phyloP scores from a whole-genome alignment of 805 yeast species.

The Monosporozyma unispora region DNA sequence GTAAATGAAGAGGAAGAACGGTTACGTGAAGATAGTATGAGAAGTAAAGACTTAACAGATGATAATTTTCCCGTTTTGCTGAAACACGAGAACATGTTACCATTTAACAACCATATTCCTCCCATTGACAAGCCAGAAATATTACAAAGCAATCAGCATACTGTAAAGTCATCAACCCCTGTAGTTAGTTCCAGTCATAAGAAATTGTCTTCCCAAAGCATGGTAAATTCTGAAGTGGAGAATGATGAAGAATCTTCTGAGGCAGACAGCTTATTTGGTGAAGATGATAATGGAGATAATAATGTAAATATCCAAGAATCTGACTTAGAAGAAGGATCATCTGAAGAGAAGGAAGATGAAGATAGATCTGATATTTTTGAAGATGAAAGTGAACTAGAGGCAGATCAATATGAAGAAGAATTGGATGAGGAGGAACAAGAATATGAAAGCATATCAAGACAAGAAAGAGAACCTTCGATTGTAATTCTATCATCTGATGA shows the following conservation, averaged over 20 bases:
- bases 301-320: no score
- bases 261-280: background rate
- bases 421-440: constrained; percentile 1
- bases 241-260: background rate
- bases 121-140: background rate
- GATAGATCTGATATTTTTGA: background rate
- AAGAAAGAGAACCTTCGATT: constrained; percentile 4
- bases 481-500: constrained; percentile 7
- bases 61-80: background rate
- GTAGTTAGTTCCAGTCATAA: background rate
- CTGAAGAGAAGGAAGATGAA: background rate
- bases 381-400: background rate
- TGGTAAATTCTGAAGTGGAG: background rate
- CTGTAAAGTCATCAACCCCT: background rate
- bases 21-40: background rate
- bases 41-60: background rate
- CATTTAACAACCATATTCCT: background rate
- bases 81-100: background rate
- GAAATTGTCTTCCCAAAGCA: background rate
- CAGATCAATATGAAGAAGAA: background rate
- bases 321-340: background rate
- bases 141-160: background rate
- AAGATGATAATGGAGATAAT: background rate
- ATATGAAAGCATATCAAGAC: background rate
- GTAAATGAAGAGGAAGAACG: constrained; percentile 9